Base-by-base conservation (phyloP, 23 red algal species). In the Gracilaria caudata region DNA sequence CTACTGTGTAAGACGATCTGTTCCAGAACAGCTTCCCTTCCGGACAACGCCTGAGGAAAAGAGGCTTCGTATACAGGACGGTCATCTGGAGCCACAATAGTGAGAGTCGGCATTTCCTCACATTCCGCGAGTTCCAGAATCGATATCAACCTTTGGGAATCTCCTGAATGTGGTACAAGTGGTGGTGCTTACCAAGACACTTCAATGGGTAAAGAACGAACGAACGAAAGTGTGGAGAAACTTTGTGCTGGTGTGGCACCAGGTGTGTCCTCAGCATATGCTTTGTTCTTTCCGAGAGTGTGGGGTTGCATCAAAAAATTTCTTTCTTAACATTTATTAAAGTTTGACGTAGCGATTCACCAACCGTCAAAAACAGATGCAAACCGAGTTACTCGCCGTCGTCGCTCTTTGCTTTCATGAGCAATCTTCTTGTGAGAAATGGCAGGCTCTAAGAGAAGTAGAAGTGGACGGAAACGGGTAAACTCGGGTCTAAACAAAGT, bases 1-100 rank as follows among this genome's bases (percentile, higher is more conserved):
- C 81, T 86, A 44, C 81, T 79, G 83, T 83, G 78, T 25, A 94
- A 59, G 58, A 83, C 87, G n/a, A 91, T 44, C 44, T 91, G 87
- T 73, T 91, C 87, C 58, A 91, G 73, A 35, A 91, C 77, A 26
- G 45, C 64, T 54, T 82, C 54, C 24, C 57, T 72, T 54, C 87
- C 87, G 12, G 87, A 56, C n/a, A 81, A 64, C 4, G 87, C 77
- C 51, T 89, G 85, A n/a, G 87, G 87, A 82, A 91, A 91, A 32
- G 59, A 56, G 6, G 87, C 76, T 29, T 81, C 78, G 53, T 68
- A 91, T 7, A 91, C 41, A 23, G 87, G 87, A 34, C 77, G 75
- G 37, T 91, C 87, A 45, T 81, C 19, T 7, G 87, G 87, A 41
- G 87, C 61, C 23, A 91, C 78, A 40, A 91, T 68, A 4, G 87